A percentile compares a stretch with the other conserved stretches of the same genome.
Evolutionary conservation across 2,329 filamentous ascomycete species (phyloP).

Genomic region (Neocucurbitaria cava): DNA sequence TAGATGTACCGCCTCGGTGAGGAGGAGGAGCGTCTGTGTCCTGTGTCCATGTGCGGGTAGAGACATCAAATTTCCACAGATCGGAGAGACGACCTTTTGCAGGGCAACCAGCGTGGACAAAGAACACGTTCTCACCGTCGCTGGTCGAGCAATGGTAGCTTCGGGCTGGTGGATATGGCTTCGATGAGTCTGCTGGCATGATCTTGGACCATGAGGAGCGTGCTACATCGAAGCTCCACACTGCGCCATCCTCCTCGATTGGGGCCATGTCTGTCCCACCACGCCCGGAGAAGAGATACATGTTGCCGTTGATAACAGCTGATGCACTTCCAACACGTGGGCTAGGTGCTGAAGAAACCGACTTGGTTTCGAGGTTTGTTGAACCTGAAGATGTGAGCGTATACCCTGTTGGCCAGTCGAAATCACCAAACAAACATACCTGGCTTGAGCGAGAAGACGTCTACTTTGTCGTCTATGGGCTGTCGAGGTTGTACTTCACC

Average conservation of each 20-base stretch:
- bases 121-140: slow-evolving; percentile 72
- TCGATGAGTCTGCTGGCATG: slow-evolving; percentile 59
- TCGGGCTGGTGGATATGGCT: slow-evolving; percentile 66
- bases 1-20: slow-evolving; percentile 70
- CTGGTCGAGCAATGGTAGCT: slow-evolving; percentile 74
- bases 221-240: slow-evolving; percentile 78
- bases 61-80: slow-evolving; percentile 79
- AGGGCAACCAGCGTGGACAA: slow-evolving; percentile 78
- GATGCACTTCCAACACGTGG: slow-evolving; percentile 78
- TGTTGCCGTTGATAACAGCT: slow-evolving; percentile 69
- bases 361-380: slow-evolving; percentile 36
- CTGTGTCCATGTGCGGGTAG: slow-evolving; percentile 69
- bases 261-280: slow-evolving; percentile 72
- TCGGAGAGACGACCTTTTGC: slow-evolving; percentile 69
- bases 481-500: slow-evolving; percentile 73
- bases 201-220: slow-evolving; percentile 70
- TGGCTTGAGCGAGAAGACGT: slow-evolving; percentile 63
- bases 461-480: slow-evolving; percentile 75
- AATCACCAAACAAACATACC: slow-evolving; percentile 18
- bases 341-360: slow-evolving; percentile 59
- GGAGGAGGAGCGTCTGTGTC: slow-evolving; percentile 72
- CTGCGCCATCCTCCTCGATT: slow-evolving; percentile 74
- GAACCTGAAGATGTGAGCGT: slow-evolving; percentile 52
- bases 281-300: slow-evolving; percentile 84
- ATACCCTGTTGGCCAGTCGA: slow-evolving; percentile 25